Conservation (phyloP, 2,329 filamentous ascomycete genomes). For the Trichoderma sp. region DNA sequence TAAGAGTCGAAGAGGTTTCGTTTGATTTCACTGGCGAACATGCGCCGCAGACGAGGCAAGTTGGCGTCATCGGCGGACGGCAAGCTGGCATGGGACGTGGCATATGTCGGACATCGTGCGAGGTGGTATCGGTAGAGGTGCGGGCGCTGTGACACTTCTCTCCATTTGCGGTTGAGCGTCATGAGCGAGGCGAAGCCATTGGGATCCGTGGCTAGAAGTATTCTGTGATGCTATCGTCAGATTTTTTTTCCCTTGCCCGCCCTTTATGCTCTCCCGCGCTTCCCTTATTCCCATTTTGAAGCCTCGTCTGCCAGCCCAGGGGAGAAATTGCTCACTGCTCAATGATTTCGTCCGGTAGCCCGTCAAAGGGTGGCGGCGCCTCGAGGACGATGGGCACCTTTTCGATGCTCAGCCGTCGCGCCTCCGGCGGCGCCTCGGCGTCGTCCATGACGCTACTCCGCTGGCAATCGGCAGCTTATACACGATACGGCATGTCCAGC, state of each 20-base stretch:
- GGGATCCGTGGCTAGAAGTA: constrained; percentile 58
- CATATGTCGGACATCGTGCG: constrained; percentile 58
- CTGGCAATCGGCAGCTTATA: constrained; percentile 1
- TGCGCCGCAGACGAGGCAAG: constrained; percentile 59
- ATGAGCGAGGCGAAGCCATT: constrained; percentile 66
- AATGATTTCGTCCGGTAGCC: constrained; percentile 67
- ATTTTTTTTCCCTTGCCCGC: background rate
- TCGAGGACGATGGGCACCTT: constrained; percentile 31
- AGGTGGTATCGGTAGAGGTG: constrained; percentile 64
- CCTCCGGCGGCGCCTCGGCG: constrained; percentile 27
- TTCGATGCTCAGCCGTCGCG: constrained; percentile 36
- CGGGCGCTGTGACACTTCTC: constrained; percentile 60
- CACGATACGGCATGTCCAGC: constrained; percentile 9
- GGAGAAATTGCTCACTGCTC: constrained; percentile 54
- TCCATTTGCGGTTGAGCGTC: constrained; percentile 65
- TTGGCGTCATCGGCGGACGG: constrained; percentile 45
- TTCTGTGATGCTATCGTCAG: constrained; percentile 42
- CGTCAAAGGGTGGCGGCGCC: constrained; percentile 36
- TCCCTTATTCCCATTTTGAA: background rate
- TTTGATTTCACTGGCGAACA: constrained; percentile 69
- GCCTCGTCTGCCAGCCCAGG: background rate
- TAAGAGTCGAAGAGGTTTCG: constrained; percentile 77
- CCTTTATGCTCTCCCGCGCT: background rate
- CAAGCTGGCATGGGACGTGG: constrained; percentile 47
- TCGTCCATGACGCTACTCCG: constrained; percentile 32